These are phyloP conservation scores for Citrus hindsii DNA, from an alignment of 345 rosid genomes.

Conservation along the genomic window DNA sequence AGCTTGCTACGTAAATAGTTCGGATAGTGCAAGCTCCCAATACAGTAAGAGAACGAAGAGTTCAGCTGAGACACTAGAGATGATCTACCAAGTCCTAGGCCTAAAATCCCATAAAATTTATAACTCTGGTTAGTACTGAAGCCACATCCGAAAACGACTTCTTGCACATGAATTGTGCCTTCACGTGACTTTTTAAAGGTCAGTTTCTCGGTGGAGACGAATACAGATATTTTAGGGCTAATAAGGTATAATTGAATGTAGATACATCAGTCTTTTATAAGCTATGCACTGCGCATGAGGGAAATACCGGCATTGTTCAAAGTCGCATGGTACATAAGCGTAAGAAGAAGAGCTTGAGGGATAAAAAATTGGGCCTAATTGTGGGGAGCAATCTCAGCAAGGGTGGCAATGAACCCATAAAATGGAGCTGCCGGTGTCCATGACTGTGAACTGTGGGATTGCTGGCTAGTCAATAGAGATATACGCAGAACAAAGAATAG, in stretches of 20 bases:
- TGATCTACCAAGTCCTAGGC: constrained; percentile 32
- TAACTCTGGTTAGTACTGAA: constrained; percentile 12
- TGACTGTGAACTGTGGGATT: constrained; percentile 37
- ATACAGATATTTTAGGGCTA: constrained; percentile 33
- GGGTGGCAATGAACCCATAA: constrained; percentile 58
- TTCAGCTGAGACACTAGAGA: constrained; percentile 44
- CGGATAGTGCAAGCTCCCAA: constrained; percentile 30
- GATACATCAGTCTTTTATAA: constrained; percentile 17
- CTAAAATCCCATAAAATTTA: constrained; percentile 37
- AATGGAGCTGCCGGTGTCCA: constrained; percentile 64
- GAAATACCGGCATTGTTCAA: constrained; percentile 16
- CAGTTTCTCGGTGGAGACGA: constrained; percentile 40
- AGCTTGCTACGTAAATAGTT: constrained; percentile 33
- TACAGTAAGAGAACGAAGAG: constrained; percentile 31
- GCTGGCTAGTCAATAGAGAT: constrained; percentile 59
- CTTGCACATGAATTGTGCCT: constrained; percentile 17
- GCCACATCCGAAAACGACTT: constrained; percentile 51
- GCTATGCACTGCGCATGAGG: constrained; percentile 17
- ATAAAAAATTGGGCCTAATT: constrained; percentile 24
- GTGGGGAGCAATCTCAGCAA: constrained; percentile 29
- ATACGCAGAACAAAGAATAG: constrained; percentile 14
- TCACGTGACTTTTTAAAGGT: constrained; percentile 33
- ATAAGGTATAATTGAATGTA: constrained; percentile 31
- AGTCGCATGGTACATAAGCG: constrained; percentile 25
- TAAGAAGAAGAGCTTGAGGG: constrained; percentile 51